phyloP scores from a whole-genome alignment of 257 asterid genomes.

The Solanum pinnatisectum region DNA sequence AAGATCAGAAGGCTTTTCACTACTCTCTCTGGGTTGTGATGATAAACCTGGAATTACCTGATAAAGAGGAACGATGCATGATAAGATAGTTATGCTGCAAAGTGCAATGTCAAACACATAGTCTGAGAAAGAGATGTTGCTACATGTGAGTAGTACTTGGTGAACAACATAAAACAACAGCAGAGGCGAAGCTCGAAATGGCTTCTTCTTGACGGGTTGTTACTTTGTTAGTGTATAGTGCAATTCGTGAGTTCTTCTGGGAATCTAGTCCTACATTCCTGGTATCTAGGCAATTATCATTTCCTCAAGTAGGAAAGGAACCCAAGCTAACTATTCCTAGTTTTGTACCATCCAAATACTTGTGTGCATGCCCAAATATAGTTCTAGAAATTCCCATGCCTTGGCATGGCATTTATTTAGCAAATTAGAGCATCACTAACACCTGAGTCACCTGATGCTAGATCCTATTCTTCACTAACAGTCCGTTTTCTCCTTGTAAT shows the following conservation, averaged over 20 bases:
- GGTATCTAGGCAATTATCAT: not conserved
- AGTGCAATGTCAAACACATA: not conserved
- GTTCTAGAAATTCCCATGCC: not conserved
- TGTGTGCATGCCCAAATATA: not conserved
- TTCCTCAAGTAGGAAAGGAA: not conserved
- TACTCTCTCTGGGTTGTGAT: conserved; percentile 24
- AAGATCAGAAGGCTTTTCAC: conserved; percentile 26
- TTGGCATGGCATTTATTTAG: not conserved
- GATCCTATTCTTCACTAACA: not conserved
- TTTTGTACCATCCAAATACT: not conserved
- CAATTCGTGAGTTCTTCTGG: not conserved
- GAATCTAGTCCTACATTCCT: not conserved
- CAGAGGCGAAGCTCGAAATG: not conserved
- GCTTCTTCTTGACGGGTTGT: not conserved
- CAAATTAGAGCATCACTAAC: not conserved
- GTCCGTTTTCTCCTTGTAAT: not conserved
- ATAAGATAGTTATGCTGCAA: not conserved
- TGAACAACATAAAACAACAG: not conserved
- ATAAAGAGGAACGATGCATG: not conserved
- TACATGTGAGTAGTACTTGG: not conserved
- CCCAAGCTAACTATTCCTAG: not conserved
- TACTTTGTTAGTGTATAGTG: not conserved
- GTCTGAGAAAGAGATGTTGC: not conserved
- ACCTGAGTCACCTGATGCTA: not conserved
- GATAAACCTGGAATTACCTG: conserved; percentile 80